These are phyloP conservation scores for Ochetophila trinervis DNA, from an alignment of 306 rosid species.

Conservation along the genomic window DNA sequence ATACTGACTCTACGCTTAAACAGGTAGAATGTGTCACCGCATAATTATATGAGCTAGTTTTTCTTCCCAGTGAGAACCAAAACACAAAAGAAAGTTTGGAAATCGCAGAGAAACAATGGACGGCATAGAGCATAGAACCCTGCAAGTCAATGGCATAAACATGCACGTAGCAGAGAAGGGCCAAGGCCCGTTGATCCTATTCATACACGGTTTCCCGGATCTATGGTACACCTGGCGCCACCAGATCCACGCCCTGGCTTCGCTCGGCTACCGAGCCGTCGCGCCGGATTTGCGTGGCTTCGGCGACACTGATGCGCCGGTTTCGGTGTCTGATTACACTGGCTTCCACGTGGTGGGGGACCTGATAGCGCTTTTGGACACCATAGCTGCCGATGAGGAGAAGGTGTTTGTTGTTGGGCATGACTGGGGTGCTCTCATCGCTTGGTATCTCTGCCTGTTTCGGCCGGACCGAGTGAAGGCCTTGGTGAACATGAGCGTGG, in stretches of 20 bases:
- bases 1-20: too few species aligned
- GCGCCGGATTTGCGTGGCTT: constrained; percentile 82
- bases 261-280: constrained; percentile 62
- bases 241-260: constrained; percentile 62
- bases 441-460: constrained; percentile 62
- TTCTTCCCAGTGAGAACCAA: too few species aligned
- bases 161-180: constrained; percentile 79
- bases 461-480: constrained; percentile 68
- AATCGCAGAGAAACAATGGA: constrained; percentile 29
- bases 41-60: too few species aligned
- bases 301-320: constrained; percentile 61
- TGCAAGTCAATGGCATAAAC: constrained; percentile 65
- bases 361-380: constrained; percentile 51
- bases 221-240: constrained; percentile 82
- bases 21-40: too few species aligned
- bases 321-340: constrained; percentile 37
- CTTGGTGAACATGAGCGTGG: constrained; percentile 54
- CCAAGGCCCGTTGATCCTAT: constrained; percentile 61
- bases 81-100: background rate
- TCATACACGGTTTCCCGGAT: constrained; percentile 87
- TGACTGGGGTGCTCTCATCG: constrained; percentile 77
- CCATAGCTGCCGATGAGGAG: constrained; percentile 37
- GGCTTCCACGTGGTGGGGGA: constrained; percentile 61
- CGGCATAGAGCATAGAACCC: constrained; percentile 42
- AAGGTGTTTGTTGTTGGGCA: constrained; percentile 82